phyloP scores from a whole-genome alignment of 805 yeast species.

The Kodamaea jinghongensis region DNA sequence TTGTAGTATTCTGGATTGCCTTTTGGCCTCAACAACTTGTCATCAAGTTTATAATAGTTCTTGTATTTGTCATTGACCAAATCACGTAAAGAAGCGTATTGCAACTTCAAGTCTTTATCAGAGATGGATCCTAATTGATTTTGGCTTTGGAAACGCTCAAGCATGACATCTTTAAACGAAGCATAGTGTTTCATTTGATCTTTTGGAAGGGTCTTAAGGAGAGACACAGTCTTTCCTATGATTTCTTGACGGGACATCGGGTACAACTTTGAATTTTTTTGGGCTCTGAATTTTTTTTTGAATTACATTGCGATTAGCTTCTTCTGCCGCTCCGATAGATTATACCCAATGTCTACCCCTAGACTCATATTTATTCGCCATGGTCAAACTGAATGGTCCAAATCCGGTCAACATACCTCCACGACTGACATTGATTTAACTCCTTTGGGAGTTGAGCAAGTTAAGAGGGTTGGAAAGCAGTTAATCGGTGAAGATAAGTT shows the following conservation, averaged over 20 bases:
- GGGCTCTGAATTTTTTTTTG: slow-evolving; percentile 3
- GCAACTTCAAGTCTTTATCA: slow-evolving; percentile 56
- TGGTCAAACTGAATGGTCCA: slow-evolving; percentile 96
- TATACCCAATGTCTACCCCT: slow-evolving; percentile 40
- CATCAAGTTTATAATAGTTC: slow-evolving; percentile 61
- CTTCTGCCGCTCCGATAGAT: not conserved
- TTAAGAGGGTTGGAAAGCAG: slow-evolving; percentile 67
- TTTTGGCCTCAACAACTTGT: slow-evolving; percentile 69
- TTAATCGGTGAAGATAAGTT: slow-evolving; percentile 56
- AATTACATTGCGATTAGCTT: not conserved
- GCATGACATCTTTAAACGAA: slow-evolving; percentile 66
- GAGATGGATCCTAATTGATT: slow-evolving; percentile 35
- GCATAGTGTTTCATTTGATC: slow-evolving; percentile 68
- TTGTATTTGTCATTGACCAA: slow-evolving; percentile 60
- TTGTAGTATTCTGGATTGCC: slow-evolving; percentile 81
- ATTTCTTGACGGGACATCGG: slow-evolving; percentile 40
- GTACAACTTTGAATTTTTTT: slow-evolving; percentile 8
- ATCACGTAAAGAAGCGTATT: slow-evolving; percentile 55
- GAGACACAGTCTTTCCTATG: slow-evolving; percentile 54
- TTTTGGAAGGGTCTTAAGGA: slow-evolving; percentile 62
- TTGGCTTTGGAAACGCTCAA: slow-evolving; percentile 39
- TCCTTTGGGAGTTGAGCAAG: slow-evolving; percentile 71
- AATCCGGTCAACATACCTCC: slow-evolving; percentile 89
- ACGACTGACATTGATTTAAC: slow-evolving; percentile 79
- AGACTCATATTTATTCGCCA: slow-evolving; percentile 74